phyloP scores from a whole-genome alignment of 176 grass and related monocot genomes.

The Dendrocalamus sinicus region DNA sequence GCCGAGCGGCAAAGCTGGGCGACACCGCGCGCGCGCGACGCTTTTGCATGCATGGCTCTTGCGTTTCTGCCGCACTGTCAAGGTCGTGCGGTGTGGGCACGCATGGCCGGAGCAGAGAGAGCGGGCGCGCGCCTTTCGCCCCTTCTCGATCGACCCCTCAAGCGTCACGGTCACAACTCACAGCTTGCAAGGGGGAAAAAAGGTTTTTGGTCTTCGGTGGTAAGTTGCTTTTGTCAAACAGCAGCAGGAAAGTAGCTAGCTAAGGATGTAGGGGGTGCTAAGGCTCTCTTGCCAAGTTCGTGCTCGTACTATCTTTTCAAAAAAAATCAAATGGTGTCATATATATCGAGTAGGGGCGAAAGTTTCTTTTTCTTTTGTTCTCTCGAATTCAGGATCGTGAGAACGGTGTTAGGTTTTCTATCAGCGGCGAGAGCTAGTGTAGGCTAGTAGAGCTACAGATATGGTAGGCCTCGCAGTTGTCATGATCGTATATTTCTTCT shows the following conservation, averaged over 20 bases:
- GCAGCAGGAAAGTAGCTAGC: not conserved
- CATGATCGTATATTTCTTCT: not conserved
- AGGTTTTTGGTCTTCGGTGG: not conserved
- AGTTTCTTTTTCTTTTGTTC: not conserved
- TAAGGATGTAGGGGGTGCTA: not conserved
- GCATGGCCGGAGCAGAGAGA: no score
- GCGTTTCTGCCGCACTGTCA: not conserved
- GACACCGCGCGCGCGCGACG: not conserved
- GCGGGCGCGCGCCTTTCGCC: not conserved
- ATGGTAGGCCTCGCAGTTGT: not conserved
- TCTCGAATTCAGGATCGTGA: not conserved
- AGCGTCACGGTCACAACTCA: not conserved
- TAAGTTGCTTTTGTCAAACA: not conserved
- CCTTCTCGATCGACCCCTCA: not conserved
- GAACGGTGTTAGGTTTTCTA: slow-evolving; percentile 22
- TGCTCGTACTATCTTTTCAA: not conserved
- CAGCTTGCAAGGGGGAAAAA: not conserved
- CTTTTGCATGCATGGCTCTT: not conserved
- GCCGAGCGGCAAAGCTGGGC: not conserved
- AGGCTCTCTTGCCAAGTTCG: slow-evolving; percentile 8
- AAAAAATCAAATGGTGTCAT: not conserved
- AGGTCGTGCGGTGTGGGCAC: not conserved
- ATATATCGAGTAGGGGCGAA: not conserved
- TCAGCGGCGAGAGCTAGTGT: not conserved
- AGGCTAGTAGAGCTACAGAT: slow-evolving; percentile 17